phyloP scores from a whole-genome alignment of 192 early-diverging fungal species.

The Coemansia sp. region DNA sequence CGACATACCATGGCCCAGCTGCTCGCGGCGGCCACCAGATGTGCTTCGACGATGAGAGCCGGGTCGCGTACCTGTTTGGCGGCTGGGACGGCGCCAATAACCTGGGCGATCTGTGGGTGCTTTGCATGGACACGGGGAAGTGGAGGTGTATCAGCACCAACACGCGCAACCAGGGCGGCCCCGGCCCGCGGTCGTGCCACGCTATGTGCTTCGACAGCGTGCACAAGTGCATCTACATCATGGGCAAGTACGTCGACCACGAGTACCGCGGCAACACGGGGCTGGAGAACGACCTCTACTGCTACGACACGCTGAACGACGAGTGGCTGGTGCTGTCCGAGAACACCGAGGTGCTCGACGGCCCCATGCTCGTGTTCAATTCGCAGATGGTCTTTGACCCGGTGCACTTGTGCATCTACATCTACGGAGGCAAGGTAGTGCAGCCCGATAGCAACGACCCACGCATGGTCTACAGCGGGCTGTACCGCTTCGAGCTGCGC shows the following conservation, averaged over 20 bases:
- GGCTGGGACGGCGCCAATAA: conserved; percentile 94
- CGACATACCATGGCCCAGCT: conserved; percentile 46
- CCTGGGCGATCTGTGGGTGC: conserved; percentile 90
- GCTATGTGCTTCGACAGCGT: conserved; percentile 88
- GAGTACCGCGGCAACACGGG: conserved; percentile 67
- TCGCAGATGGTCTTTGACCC: conserved; percentile 93
- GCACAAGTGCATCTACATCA: conserved; percentile 72
- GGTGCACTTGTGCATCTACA: conserved; percentile 70
- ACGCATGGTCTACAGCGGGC: conserved; percentile 76
- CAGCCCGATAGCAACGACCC: conserved; percentile 64
- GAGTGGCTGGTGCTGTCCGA: conserved; percentile 76
- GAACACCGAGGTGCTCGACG: conserved; percentile 83
- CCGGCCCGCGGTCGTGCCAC: conserved; percentile 88
- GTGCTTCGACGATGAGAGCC: conserved; percentile 81
- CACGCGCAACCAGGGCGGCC: conserved; percentile 79
- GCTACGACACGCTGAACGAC: conserved; percentile 71
- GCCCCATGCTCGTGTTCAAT: conserved; percentile 90
- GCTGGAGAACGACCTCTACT: conserved; percentile 87
- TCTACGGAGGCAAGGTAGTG: conserved; percentile 88
- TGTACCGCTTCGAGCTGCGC: conserved; percentile 81
- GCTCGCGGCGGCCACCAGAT: conserved; percentile 96
- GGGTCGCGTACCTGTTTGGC: conserved; percentile 86
- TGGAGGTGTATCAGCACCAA: conserved; percentile 84
- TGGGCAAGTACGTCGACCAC: conserved; percentile 90
- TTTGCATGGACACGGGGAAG: conserved; percentile 57